Base-by-base conservation (phyloP, 83 land plant species). In the Picea abies region DNA sequence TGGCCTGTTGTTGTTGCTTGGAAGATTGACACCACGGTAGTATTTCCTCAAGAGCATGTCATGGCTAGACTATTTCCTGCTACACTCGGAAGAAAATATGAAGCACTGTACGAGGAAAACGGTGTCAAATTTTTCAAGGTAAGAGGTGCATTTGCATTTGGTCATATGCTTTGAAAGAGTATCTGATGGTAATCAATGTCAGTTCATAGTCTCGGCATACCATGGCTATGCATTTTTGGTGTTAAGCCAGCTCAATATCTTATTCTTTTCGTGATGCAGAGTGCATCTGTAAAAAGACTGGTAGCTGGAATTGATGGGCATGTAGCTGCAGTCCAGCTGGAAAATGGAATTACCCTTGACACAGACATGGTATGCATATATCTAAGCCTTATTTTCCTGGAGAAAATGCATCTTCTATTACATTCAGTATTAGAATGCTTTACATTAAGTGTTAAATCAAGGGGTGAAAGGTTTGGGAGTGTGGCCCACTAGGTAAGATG, bases 41-140 rank as follows among this genome's bases (percentile, higher is more conserved):
- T 95, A 70, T 92, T 95, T 81, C 98, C 98, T 15, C 94, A 92
- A 78, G 78, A 84, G 47, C 92, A 92, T 88, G 88, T 93, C 4
- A 87, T 95, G 94, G 88, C 91, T 75, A 88, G 98, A 75, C 86
- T 95, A 32, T 95, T 95, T 85, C 94, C 98, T 41, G 87, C 98
- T 76, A 81, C 94, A n/a, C 84, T 95, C n/a, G 96, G 95, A n/a
- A 77, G 73, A 49, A 90, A 85, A 65, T 95, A 95, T 85, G 98
- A 95, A 85, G 85, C 85, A 19, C 87, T 95, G 12, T 95, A 93
- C 79, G 23, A 84, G 63, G 84, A 88, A 70, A 82, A 89, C 84
- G 98, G 98, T 66, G 94, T 95, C 79, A 95, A 92, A 64, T 92
- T 93, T 64, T 11, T 90, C 25, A 95, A 93, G 93, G 98, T 93